Conservation (phyloP, 345 rosid species). For the Pistacia vera region DNA sequence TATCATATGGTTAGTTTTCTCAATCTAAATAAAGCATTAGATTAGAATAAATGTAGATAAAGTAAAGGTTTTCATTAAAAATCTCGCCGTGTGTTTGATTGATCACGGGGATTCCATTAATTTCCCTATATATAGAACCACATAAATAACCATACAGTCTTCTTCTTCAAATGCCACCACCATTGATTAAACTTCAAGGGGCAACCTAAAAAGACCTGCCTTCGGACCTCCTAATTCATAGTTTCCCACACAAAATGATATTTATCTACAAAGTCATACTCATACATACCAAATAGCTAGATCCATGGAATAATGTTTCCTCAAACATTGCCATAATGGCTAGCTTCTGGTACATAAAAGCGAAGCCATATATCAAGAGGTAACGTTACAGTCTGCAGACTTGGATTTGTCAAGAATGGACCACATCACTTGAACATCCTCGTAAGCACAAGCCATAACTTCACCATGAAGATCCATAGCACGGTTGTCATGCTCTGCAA, state of each 20-base stretch:
- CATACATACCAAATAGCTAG: not conserved
- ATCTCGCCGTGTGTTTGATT: slow-evolving; percentile 39
- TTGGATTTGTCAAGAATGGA: slow-evolving; percentile 93
- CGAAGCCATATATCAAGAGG: slow-evolving; percentile 28
- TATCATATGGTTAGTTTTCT: too few relatives aligned
- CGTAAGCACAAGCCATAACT: slow-evolving; percentile 91
- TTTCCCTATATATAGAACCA: slow-evolving; percentile 20
- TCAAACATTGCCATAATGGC: not conserved
- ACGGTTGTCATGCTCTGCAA: slow-evolving; percentile 53
- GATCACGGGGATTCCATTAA: slow-evolving; percentile 43
- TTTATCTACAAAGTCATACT: slow-evolving; percentile 10
- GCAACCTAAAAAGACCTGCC: slow-evolving; percentile 6
- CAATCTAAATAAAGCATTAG: too few relatives aligned
- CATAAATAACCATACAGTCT: not conserved
- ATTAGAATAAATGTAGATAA: not conserved
- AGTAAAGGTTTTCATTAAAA: slow-evolving; percentile 6
- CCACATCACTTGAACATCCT: slow-evolving; percentile 97
- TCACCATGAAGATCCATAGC: slow-evolving; percentile 81
- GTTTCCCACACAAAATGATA: not conserved
- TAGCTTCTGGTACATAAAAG: slow-evolving; percentile 7
- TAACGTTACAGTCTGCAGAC: slow-evolving; percentile 47
- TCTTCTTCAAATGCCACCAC: slow-evolving; percentile 4
- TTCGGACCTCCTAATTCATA: not conserved
- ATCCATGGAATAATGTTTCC: slow-evolving; percentile 3
- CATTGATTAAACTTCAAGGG: not conserved